Percentiles rank a stretch among this genome's conserved stretches.
Evolutionary conservation across 2,329 filamentous ascomycete species (phyloP).

Genomic region (Microdochium bolleyi): DNA sequence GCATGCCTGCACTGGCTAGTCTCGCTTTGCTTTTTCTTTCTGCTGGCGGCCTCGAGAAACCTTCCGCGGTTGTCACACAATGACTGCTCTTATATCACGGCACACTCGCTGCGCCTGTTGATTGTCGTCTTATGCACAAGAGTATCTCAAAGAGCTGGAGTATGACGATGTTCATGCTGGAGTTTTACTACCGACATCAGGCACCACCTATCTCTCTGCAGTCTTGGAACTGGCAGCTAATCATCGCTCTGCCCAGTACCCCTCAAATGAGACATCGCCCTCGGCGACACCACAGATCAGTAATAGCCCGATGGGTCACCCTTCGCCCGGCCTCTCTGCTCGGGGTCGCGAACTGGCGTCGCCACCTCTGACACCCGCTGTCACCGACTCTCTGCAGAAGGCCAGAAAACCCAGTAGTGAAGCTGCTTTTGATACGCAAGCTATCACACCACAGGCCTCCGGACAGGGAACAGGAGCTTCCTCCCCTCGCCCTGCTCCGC

Average conservation of each 20-base stretch:
- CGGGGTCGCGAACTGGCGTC: slow-evolving; percentile 69
- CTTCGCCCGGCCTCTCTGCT: slow-evolving; percentile 61
- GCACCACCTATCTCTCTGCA: not conserved
- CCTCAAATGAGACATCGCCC: slow-evolving; percentile 52
- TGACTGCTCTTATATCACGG: not conserved
- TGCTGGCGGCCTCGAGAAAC: no score
- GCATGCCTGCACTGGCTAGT: not conserved
- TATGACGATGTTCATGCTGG: no score
- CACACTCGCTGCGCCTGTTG: no score
- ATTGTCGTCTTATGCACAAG: no score
- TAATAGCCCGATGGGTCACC: slow-evolving; percentile 54
- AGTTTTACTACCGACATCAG: no score
- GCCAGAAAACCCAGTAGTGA: slow-evolving; percentile 5
- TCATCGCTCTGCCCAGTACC: slow-evolving; percentile 32
- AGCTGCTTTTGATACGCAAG: slow-evolving; percentile 21
- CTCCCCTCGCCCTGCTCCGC: slow-evolving; percentile 28
- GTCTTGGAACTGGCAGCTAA: not conserved
- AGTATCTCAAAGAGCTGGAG: no score
- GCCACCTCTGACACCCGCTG: slow-evolving; percentile 81
- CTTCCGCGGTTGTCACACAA: slow-evolving; percentile 1
- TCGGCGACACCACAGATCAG: slow-evolving; percentile 56
- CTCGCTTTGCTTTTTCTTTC: not conserved
- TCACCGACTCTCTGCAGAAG: slow-evolving; percentile 36
- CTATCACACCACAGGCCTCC: slow-evolving; percentile 64
- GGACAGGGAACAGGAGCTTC: slow-evolving; percentile 40